Base-by-base conservation (phyloP, 2,329 filamentous ascomycete species). In the Xylaria sp. region DNA sequence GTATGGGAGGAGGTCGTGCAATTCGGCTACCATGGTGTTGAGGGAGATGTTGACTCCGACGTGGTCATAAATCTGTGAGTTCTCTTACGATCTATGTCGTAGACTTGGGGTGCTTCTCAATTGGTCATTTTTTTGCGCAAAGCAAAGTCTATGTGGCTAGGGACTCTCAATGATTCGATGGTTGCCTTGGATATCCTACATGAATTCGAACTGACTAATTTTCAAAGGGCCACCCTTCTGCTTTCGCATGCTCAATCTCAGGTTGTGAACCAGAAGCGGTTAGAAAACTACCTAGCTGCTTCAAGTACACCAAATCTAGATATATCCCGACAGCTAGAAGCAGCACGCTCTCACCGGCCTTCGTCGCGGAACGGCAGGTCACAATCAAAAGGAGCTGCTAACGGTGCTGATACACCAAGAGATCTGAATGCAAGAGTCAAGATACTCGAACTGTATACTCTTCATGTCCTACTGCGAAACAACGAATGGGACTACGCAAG, bases 401-500 rank as follows among this genome's bases (percentile, higher is more conserved):
- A 87, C 67, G 93, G 93, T 66, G 90, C 93, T 46, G 90, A 93
- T 76, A 97, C 93, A 0, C 93, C 93, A 0, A 89, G 93, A 70
- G 93, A 97, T 77, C 87, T 97, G 41, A 91, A 92, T 73, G 90
- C 93, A 4, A 88, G 94, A 53, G 90, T 97, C 71, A 97, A 97
- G 82, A 92, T 99, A 48, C 88, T 99, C 59, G 96, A 99, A 81
- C 86, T 99, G 9, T 99, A 97, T 79, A 97, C 94, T 0, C 86
- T 99, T 4, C 96, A 99, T 77, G 93, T 98, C 8, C 88, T 99
- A n/a, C 90, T 95, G 5, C 88, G 93, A 61, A 98, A 97, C 74
- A 90, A 93, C 64, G 94, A 98, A 81, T 99, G 96, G 96, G 93
- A 97, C 66, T 97, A 97, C 75, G 93, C 96, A 4, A 88, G 89